Evolutionary conservation across 495 filamentous ascomycete species (phyloP), one percentile per base, ranked within the genome.

Genomic region (Hamigera avellanea): DNA sequence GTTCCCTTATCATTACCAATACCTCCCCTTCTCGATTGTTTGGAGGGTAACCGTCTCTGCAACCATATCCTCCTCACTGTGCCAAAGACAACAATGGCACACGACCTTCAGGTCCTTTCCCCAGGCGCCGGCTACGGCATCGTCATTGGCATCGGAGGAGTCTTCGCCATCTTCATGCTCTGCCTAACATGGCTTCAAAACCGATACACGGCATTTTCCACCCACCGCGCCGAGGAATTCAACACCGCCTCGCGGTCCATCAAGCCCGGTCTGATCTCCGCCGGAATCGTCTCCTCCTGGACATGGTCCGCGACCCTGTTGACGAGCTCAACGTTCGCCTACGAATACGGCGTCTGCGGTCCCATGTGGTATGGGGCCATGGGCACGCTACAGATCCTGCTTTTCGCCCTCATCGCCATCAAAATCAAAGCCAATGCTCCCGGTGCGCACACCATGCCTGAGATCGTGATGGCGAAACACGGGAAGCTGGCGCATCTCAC

Each of bases 261-360:
- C 19, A 67, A 69, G 41, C 61, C 68, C 0, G 68, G 68, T 3
- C 43, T 72, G 8, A 69, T 69, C 41, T 63, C 65, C 2, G 57
- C 61, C 13, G 66, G 62, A 2, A 66, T 72, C 28, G 66, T 69
- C 13, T 60, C 56, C 0, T 57, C 62, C 4, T 67, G 66, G 66
- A 66, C 61, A 18, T 67, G 61, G 59, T 49, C 56, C 4, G 56
- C 66, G 0, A 66, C 64, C 0, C 53, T 70, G 1, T 44, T 70
- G 1, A 63, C 58, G 2, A 63, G 56, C 9, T 62, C 50, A 0
- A 69, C 64, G 1, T 62, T 72, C 31, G 66, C 63, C 1, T 70
- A 71, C 44, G 37, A 38, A 0, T 72, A 70, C 46, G 70, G 70
- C 8, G 55, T 74, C 23, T 61, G 57, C 33, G 63, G 62, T 2